A percentile compares a stretch with the other conserved stretches of the same genome.
Conservation (phyloP, 148 eudicot genomes). For the Rhododendron vialii region DNA sequence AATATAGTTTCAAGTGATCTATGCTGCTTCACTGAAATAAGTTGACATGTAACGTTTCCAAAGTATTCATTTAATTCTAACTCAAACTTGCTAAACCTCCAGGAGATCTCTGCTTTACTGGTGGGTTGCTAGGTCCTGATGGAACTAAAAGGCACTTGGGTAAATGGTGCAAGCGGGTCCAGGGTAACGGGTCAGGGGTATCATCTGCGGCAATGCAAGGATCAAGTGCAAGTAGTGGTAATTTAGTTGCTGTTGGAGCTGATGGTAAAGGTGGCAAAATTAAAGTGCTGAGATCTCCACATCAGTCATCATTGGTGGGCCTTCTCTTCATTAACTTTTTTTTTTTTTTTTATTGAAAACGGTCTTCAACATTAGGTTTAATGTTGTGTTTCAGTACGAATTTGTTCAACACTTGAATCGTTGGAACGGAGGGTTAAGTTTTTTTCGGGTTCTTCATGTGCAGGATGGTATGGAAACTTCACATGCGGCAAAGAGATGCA, state of each 20-base stretch:
- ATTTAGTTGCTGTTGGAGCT: slow-evolving; percentile 75
- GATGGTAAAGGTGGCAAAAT: slow-evolving; percentile 92
- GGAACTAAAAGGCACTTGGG: slow-evolving; percentile 82
- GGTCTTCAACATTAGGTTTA: neutral
- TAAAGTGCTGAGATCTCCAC: slow-evolving; percentile 61
- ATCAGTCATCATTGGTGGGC: slow-evolving; percentile 47
- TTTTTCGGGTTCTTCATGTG: neutral
- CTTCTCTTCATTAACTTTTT: slow-evolving; percentile 1
- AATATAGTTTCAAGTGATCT: neutral
- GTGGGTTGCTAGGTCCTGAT: slow-evolving; percentile 83
- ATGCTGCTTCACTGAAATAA: neutral
- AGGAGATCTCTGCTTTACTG: slow-evolving; percentile 76
- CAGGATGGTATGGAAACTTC: slow-evolving; percentile 48
- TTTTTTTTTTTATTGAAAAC: neutral
- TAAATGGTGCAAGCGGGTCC: slow-evolving; percentile 87
- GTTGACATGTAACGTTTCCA: neutral
- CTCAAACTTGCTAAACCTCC: slow-evolving; percentile 15
- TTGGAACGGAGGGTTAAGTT: neutral
- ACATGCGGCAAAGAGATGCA: slow-evolving; percentile 42
- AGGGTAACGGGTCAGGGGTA: slow-evolving; percentile 28
- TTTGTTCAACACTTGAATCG: neutral
- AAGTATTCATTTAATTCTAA: neutral
- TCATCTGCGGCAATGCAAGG: slow-evolving; percentile 22
- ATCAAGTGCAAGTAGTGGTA: slow-evolving; percentile 28
- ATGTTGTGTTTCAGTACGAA: neutral